These are phyloP conservation scores for Tagetes patula DNA, from an alignment of 129 eudicot genomes.

Conservation along the genomic window DNA sequence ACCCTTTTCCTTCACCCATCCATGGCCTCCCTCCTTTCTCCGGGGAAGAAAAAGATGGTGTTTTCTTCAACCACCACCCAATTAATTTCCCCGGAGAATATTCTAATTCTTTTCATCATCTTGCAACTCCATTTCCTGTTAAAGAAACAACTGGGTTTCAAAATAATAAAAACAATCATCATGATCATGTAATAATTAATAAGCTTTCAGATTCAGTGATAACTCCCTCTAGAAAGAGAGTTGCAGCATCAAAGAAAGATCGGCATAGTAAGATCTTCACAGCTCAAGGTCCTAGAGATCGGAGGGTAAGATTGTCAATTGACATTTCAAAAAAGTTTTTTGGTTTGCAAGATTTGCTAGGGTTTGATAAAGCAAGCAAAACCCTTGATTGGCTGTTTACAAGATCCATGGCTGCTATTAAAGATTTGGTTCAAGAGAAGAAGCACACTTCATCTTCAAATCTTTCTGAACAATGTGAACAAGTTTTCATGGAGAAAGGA, in stretches of 20 bases:
- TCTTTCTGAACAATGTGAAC: constrained; percentile 38
- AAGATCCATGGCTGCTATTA: constrained; percentile 59
- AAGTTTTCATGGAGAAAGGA: constrained; percentile 26
- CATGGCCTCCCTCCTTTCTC: constrained; percentile 39
- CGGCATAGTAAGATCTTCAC: constrained; percentile 72
- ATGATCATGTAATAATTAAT: constrained; percentile 8
- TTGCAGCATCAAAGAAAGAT: constrained; percentile 44
- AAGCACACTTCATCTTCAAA: constrained; percentile 35
- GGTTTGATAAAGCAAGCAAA: constrained; percentile 83
- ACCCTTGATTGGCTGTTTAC: constrained; percentile 90
- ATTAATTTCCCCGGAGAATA: constrained; percentile 19
- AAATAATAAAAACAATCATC: neutral
- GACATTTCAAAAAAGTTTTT: constrained; percentile 79
- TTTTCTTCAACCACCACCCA: constrained; percentile 36
- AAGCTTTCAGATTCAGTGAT: constrained; percentile 24
- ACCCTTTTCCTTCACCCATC: constrained; percentile 39
- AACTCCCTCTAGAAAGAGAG: constrained; percentile 32
- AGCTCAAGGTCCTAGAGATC: constrained; percentile 80
- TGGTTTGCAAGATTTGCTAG: constrained; percentile 78
- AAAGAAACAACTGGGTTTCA: constrained; percentile 9
- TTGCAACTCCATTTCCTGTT: constrained; percentile 12
- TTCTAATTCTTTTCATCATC: constrained; percentile 23
- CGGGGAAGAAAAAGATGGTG: constrained; percentile 29
- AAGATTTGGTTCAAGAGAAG: constrained; percentile 48
- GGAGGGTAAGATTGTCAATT: constrained; percentile 84